Evolutionary conservation across 768 basidiomycete genomes (phyloP), one percentile per base, ranked within the genome.

Genomic region (Favolaschia claudopus): DNA sequence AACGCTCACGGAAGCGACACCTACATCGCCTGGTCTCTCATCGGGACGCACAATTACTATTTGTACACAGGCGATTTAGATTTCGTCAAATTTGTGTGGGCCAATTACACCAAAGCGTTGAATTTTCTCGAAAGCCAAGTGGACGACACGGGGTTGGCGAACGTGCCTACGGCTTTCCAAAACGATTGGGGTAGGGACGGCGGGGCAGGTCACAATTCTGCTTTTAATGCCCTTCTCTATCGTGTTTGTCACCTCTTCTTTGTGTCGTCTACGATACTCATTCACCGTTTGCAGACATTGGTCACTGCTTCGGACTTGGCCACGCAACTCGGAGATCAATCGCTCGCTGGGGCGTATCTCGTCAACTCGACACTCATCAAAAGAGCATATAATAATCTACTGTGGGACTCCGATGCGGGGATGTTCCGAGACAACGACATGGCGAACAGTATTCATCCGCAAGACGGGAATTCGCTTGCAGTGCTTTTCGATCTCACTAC

Each of bases 11-110:
- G 70, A 15, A 74, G 74, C 42, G 78, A 78, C 58, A 83, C 82
- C 0, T 84, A 83, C 59, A 81, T 82, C 48, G 70, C 76, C 10
- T 83, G 81, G 82, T 80, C 82, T 24, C 72, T 84, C 56, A 81
- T 84, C 49, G 75, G 74, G 5, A 72, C 73, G 6, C 69, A 74
- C 50, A 75, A 67, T 67, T 80, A 81, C 61, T 80, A 70, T 54
- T 61, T 82, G 14, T 84, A 82, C 64, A 80, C 81, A 3, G 82
- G 82, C 1, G 82, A 84, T 61, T 62, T 70, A 36, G 77, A 67
- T 3, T 82, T 82, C 67, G 73, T 83, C 3, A 47, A 71, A 56
- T 64, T 58, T 9, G 70, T 81, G 9, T 84, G 83, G 82, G 63
- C 69, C 28, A 82, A 83, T 70, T 75, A 80, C 71, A 67, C 81